These are phyloP conservation scores for Chaetoscypha palmicola DNA, from an alignment of 2,329 filamentous ascomycete species.

Conservation along the genomic window DNA sequence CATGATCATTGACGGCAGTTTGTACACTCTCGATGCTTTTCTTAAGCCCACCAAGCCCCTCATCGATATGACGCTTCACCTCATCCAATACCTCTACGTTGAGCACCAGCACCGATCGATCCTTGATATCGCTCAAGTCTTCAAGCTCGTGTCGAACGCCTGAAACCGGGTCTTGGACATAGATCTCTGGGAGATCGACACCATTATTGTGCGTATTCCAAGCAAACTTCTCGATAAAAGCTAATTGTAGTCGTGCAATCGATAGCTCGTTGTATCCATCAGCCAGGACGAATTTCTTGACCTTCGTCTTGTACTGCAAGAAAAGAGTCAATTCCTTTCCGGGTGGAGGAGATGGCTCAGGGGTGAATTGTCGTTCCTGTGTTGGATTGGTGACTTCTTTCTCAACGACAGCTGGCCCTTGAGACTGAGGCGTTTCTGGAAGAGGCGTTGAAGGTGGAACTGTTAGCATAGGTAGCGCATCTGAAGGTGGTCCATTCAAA, in stretches of 20 bases:
- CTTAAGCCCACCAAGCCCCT: slow-evolving; percentile 74
- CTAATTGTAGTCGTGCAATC: slow-evolving; percentile 81
- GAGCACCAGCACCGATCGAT: slow-evolving; percentile 87
- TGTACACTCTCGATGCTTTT: slow-evolving; percentile 81
- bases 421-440: slow-evolving; percentile 17
- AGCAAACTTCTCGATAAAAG: slow-evolving; percentile 98
- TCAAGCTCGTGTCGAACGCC: slow-evolving; percentile 96
- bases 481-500: slow-evolving; percentile 49
- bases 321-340: slow-evolving; percentile 90
- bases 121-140: slow-evolving; percentile 87
- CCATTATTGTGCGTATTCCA: slow-evolving; percentile 98
- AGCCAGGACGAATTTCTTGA: slow-evolving; percentile 88
- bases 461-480: slow-evolving; percentile 36
- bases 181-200: slow-evolving; percentile 88
- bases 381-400: slow-evolving; percentile 29
- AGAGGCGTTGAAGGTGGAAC: slow-evolving; percentile 9
- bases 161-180: slow-evolving; percentile 92
- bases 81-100: slow-evolving; percentile 93
- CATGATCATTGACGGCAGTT: slow-evolving; percentile 76
- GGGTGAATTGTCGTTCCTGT: slow-evolving; percentile 47
- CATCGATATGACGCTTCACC: slow-evolving; percentile 92
- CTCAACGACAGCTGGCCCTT: slow-evolving; percentile 5
- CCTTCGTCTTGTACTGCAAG: slow-evolving; percentile 91
- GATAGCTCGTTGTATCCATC: slow-evolving; percentile 81
- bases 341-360: slow-evolving; percentile 60